Percentiles rank a stretch among this genome's conserved stretches.
phyloP scores from a whole-genome alignment of 441 rosid genomes.

The Mallotus repandus region DNA sequence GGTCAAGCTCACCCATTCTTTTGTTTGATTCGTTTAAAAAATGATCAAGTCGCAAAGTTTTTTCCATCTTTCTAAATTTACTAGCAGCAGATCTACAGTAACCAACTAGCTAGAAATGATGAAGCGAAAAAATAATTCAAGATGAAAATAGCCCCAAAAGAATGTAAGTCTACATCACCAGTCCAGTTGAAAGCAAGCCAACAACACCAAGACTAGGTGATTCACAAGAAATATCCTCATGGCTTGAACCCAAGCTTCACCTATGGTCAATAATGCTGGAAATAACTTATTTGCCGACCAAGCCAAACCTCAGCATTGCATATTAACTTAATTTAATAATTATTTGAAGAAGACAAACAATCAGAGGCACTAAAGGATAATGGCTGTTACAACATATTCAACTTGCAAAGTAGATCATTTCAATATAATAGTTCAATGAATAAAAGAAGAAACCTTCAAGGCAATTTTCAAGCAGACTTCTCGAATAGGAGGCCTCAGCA shows the following conservation, averaged over 20 bases:
- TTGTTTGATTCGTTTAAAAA: not conserved
- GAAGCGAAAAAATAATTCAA: not conserved
- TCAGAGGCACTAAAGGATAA: not conserved
- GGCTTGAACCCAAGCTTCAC: not conserved
- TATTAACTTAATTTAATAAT: not conserved
- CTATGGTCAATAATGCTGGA: not conserved
- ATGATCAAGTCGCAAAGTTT: not conserved
- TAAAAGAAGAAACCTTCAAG: constrained; percentile 65
- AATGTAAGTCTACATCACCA: not conserved
- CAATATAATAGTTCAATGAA: not conserved
- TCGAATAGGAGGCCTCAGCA: constrained; percentile 84
- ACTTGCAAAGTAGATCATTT: constrained; percentile 15
- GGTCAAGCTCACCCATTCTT: not conserved
- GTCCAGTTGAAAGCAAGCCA: not conserved
- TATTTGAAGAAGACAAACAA: not conserved
- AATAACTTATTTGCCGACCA: not conserved
- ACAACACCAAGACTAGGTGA: not conserved
- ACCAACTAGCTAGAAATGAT: not conserved
- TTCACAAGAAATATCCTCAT: not conserved
- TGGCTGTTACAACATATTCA: not conserved
- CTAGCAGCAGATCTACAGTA: not conserved
- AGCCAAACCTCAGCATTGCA: not conserved
- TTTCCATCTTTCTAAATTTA: not conserved
- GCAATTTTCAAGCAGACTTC: constrained; percentile 87
- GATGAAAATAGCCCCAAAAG: not conserved